These are phyloP conservation scores for Chrysanthemum makinoi DNA, from an alignment of 129 eudicot species.

Conservation along the genomic window DNA sequence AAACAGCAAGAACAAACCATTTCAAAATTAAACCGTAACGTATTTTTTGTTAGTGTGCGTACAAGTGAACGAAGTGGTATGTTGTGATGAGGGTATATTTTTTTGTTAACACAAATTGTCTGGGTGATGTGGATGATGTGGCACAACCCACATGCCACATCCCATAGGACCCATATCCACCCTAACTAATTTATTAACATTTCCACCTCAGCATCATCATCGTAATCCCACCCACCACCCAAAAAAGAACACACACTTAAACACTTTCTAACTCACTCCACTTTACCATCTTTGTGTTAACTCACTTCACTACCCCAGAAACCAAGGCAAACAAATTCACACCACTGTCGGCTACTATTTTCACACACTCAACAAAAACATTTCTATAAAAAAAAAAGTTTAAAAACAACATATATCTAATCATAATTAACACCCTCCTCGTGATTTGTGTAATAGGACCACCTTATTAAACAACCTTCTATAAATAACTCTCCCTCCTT, in stretches of 20 bases:
- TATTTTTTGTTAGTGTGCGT: too few relatives aligned
- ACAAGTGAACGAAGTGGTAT: too few relatives aligned
- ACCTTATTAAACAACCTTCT: constrained; percentile 6
- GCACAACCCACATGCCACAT: too few relatives aligned
- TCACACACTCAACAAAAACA: not conserved
- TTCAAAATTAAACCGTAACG: too few relatives aligned
- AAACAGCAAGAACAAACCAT: too few relatives aligned
- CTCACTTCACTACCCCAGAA: not conserved
- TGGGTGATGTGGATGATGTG: too few relatives aligned
- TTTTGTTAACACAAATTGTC: too few relatives aligned
- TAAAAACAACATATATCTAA: not conserved
- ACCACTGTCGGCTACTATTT: constrained; percentile 29
- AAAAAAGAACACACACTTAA: constrained; percentile 21
- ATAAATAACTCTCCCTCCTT: constrained; percentile 2
- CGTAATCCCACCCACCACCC: constrained; percentile 4
- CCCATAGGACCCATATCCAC: too few relatives aligned
- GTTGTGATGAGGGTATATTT: too few relatives aligned
- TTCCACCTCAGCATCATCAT: not conserved
- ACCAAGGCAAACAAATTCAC: not conserved
- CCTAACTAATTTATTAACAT: not conserved
- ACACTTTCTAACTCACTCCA: constrained; percentile 10
- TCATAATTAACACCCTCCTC: constrained; percentile 36
- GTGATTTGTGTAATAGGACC: constrained; percentile 32
- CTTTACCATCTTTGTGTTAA: constrained; percentile 20
- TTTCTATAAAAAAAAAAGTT: not conserved